These are phyloP conservation scores for Arxiozyma slooffiae DNA, from an alignment of 1,139 yeast species.

Conservation along the genomic window DNA sequence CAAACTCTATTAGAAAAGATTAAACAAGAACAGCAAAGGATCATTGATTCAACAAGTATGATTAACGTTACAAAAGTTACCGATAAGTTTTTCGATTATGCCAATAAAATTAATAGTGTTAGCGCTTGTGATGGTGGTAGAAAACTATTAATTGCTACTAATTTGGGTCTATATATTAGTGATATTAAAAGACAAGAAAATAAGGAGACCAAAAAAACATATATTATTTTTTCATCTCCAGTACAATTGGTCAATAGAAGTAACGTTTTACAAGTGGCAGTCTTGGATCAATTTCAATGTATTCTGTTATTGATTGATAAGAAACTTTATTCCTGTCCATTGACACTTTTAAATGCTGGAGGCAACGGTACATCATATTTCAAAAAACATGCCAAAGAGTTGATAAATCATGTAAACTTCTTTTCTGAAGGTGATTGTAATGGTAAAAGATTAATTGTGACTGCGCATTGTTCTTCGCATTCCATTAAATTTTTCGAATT, in stretches of 20 bases:
- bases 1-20: conserved; percentile 74
- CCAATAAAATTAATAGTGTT: conserved; percentile 80
- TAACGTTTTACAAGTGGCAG: conserved; percentile 83
- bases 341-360: conserved; percentile 52
- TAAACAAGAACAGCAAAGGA: conserved; percentile 63
- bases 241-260: conserved; percentile 65
- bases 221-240: conserved; percentile 36
- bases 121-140: conserved; percentile 94
- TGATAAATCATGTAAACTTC: conserved; percentile 75
- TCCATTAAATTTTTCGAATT: conserved; percentile 75
- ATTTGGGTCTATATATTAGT: conserved; percentile 79
- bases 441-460: conserved; percentile 80
- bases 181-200: conserved; percentile 39
- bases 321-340: conserved; percentile 71
- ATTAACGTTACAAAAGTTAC: conserved; percentile 68
- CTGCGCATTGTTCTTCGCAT: conserved; percentile 68
- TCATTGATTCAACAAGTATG: conserved; percentile 66
- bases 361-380: conserved; percentile 46
- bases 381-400: conserved; percentile 59
- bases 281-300: conserved; percentile 82
- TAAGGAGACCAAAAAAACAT: conserved; percentile 16
- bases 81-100: conserved; percentile 59
- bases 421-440: conserved; percentile 90
- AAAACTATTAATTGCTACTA: conserved; percentile 82
- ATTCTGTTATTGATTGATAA: conserved; percentile 76